Evolutionary conservation across 805 yeast species (phyloP).

Genomic region (Alloascoidea africana): DNA sequence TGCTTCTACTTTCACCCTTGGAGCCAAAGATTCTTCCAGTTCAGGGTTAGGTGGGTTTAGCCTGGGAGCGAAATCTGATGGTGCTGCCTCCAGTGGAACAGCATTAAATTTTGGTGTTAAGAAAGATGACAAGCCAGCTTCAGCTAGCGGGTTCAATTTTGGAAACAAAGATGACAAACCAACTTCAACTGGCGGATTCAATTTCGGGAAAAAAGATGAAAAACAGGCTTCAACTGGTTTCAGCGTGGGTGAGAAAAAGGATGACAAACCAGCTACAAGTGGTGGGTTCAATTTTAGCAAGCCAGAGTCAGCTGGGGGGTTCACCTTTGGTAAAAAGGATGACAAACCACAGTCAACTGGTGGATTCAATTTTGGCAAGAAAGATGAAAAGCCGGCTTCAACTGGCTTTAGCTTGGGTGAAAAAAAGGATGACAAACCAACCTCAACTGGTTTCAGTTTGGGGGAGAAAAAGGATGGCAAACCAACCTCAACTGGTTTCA

Average conservation of each 20-base stretch:
- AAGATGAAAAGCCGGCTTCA: constrained; percentile 8
- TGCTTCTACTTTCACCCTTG: neutral
- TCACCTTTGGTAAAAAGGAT: constrained; percentile 3
- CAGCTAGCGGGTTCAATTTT: constrained; percentile 3
- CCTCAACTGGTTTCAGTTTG: constrained; percentile 3
- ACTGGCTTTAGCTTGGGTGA: constrained; percentile 7
- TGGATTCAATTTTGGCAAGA: constrained; percentile 3
- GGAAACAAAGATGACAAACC: constrained; percentile 5
- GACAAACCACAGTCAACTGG: constrained; percentile 5
- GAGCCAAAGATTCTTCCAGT: constrained; percentile 3
- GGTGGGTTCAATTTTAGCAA: constrained; percentile 2
- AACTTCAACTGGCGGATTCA: constrained; percentile 5
- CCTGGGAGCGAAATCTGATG: constrained; percentile 10
- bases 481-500: constrained; percentile 2
- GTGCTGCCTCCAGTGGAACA: constrained; percentile 5
- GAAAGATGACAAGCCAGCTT: constrained; percentile 5
- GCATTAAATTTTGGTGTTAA: constrained; percentile 3
- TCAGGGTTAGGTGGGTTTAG: constrained; percentile 8
- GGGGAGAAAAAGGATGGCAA: constrained; percentile 6
- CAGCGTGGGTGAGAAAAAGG: constrained; percentile 6
- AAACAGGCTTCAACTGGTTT: constrained; percentile 3
- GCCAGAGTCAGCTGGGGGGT: constrained; percentile 4
- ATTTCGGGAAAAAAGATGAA: constrained; percentile 6
- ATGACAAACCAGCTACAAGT: constrained; percentile 5
- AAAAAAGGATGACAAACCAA: constrained; percentile 2